Base-by-base conservation (phyloP, 176 grass and related monocot genomes). In the Oryza glumipatula region DNA sequence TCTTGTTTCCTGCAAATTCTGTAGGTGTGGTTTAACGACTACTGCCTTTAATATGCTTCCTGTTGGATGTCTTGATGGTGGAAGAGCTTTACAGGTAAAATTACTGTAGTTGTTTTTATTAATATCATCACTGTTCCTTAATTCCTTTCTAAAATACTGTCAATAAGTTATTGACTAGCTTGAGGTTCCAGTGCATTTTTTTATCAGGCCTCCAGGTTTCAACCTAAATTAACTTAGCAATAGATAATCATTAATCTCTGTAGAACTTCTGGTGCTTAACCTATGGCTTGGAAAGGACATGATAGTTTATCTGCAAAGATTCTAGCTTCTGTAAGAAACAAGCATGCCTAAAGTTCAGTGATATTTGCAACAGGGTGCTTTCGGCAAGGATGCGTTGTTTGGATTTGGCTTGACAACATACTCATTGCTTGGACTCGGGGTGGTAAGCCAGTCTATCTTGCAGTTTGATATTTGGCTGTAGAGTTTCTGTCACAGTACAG, bases 31-130 rank as follows among this genome's bases (percentile, higher is more conserved):
- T 72, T 94, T 99, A 81, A 99, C 96, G 22, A 99, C 93, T 46
- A 85, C 88, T 79, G 96, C 96, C 75, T 99, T 96, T 76, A 99
- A 99, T 92, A 96, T 99, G 93, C 93, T 99, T 87, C 96, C 96
- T 67, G 86, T 96, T 84, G 93, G 96, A 74, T 94, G 91, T 22
- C 93, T 99, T 92, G 96, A 99, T 79, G 96, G 96, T 79, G 96
- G 96, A 88, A 96, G 96, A 86, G 91, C 91, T 79, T 80, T 99
- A 72, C 93, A 99, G 93, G 96, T 99, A 87, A 86, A 68, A 17
- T 68, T 44, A 4, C 0, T 43, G 12, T 81, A 39, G 22, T 1
- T 61, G 36, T 41, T 73, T 3, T 51, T 74, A 47, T 52, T 51
- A 48, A 70, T n/a, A 3, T 64, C 66, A 22, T 65, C 43, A 65